These are phyloP conservation scores for Fusarium falciforme DNA, from an alignment of 2,329 filamentous ascomycete genomes.

Conservation along the genomic window DNA sequence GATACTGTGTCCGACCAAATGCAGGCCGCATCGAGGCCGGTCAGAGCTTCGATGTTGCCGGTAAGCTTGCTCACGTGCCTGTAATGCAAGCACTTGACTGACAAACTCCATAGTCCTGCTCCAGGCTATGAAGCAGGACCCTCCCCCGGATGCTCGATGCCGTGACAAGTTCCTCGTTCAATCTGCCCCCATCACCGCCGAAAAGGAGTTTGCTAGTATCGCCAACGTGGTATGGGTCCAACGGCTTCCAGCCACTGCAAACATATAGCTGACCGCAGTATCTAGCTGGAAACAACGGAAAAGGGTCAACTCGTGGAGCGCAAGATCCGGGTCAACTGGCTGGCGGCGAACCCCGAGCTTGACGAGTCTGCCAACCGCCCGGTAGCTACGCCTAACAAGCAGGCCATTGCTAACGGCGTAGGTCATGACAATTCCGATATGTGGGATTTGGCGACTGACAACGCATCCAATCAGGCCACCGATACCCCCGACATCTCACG, in stretches of 20 bases:
- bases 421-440: conserved; percentile 31
- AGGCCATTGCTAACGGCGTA: conserved; percentile 55
- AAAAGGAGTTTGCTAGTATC: conserved; percentile 86
- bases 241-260: background rate
- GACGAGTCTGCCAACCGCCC: conserved; percentile 41
- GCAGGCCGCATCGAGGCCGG: conserved; percentile 95
- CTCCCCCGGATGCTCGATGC: conserved; percentile 86
- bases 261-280: conserved; percentile 12
- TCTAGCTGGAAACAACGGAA: conserved; percentile 80
- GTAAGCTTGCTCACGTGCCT: conserved; percentile 60
- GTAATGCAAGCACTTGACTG: conserved; percentile 10
- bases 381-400: conserved; percentile 56
- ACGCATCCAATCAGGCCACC: conserved; percentile 42
- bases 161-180: conserved; percentile 98
- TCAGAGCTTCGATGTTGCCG: conserved; percentile 90
- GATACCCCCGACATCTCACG: conserved; percentile 60
- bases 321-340: conserved; percentile 94
- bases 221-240: conserved; percentile 77
- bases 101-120: conserved; percentile 75
- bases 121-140: conserved; percentile 98
- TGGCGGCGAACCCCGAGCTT: conserved; percentile 68
- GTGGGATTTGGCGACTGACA: conserved; percentile 17
- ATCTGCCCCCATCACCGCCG: conserved; percentile 83
- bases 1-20: conserved; percentile 98
- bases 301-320: conserved; percentile 88